Conservation (phyloP, 495 filamentous ascomycete genomes). For the Xylaria venustula region DNA sequence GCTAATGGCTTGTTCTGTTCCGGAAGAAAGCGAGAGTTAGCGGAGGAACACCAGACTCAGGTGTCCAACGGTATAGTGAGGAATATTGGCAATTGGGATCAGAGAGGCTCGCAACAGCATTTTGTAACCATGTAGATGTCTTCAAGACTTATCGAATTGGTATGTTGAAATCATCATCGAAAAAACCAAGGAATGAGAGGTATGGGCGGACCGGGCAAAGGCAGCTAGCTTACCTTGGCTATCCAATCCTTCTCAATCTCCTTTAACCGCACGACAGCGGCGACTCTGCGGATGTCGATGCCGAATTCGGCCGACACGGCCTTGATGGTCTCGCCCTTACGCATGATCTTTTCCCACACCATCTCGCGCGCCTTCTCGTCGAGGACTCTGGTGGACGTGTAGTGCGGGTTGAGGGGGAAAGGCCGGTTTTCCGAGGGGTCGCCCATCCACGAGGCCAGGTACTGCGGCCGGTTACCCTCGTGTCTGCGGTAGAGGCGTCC, state of each 20-base stretch:
- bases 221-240: constrained; percentile 58
- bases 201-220: constrained; percentile 14
- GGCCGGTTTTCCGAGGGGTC: constrained; percentile 36
- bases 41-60: background rate
- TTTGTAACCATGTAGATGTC: constrained; percentile 81
- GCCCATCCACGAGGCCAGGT: constrained; percentile 30
- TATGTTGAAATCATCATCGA: constrained; percentile 49
- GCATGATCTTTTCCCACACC: constrained; percentile 68
- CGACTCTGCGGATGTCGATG: constrained; percentile 85
- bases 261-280: constrained; percentile 83
- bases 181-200: constrained; percentile 17
- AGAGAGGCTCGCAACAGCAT: constrained; percentile 50
- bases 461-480: constrained; percentile 63
- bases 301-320: constrained; percentile 72
- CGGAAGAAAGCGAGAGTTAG: background rate
- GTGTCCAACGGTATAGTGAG: constrained; percentile 4
- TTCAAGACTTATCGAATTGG: constrained; percentile 99
- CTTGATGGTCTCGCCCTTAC: constrained; percentile 65
- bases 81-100: constrained; percentile 26
- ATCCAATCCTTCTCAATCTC: constrained; percentile 79
- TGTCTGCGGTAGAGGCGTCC: constrained; percentile 58
- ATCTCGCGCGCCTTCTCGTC: constrained; percentile 71
- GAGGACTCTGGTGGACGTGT: constrained; percentile 70
- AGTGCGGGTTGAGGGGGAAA: constrained; percentile 75
- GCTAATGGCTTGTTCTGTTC: constrained; percentile 74